These are phyloP conservation scores for Knufia petricola DNA, from an alignment of 2,329 filamentous ascomycete species.

Conservation along the genomic window DNA sequence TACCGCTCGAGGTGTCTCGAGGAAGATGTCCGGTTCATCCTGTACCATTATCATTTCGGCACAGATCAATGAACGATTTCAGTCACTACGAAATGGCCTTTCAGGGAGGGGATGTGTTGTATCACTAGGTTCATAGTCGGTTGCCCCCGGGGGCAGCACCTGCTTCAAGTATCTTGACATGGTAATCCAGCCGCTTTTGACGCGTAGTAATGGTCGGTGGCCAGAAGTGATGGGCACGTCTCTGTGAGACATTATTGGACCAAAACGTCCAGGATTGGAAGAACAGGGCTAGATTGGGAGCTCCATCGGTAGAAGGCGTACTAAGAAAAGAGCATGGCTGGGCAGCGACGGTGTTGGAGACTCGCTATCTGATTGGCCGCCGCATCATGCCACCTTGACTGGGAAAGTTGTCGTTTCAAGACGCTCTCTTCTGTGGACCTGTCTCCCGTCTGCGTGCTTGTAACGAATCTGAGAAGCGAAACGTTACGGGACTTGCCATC, in stretches of 20 bases:
- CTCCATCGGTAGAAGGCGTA: not conserved
- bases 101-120: not conserved
- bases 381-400: not conserved
- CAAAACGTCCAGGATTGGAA: not conserved
- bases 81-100: not conserved
- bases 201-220: no score
- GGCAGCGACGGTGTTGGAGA: not conserved
- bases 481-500: no score
- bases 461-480: no score
- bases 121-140: not conserved
- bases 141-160: not conserved
- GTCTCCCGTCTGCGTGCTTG: no score
- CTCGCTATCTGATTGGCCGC: not conserved
- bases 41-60: not conserved
- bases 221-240: not conserved
- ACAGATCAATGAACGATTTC: not conserved
- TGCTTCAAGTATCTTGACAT: not conserved
- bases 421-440: no score
- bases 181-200: not conserved
- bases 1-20: not conserved
- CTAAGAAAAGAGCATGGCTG: not conserved
- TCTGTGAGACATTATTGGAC: not conserved
- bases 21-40: not conserved
- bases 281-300: not conserved
- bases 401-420: no score